phyloP scores from a whole-genome alignment of 148 eudicot species.

The Beta vulgaris region DNA sequence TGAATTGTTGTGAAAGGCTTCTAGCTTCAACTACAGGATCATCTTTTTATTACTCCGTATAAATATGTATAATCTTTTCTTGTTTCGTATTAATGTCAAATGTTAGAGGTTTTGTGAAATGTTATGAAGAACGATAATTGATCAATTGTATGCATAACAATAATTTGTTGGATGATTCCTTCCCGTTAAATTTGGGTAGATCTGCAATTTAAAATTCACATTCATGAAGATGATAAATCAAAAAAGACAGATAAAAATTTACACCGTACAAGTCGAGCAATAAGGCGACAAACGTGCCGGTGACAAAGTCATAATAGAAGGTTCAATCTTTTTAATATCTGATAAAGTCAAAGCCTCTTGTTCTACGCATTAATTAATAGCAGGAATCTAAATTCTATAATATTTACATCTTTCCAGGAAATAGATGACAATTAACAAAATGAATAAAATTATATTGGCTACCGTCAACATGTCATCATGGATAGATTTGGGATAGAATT shows the following conservation, averaged over 20 bases:
- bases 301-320: background rate
- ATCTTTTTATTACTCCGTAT: background rate
- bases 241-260: no score
- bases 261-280: no score
- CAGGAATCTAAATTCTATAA: background rate
- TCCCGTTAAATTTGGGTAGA: no score
- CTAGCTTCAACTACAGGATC: background rate
- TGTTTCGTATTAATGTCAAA: background rate
- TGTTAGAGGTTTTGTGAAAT: background rate
- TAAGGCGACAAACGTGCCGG: background rate
- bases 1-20: conserved; percentile 6
- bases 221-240: no score
- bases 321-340: background rate
- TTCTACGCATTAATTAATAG: background rate
- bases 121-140: background rate
- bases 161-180: no score
- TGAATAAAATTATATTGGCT: no score
- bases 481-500: no score
- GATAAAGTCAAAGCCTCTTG: no score
- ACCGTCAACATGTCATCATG: no score
- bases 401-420: background rate
- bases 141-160: no score
- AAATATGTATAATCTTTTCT: conserved; percentile 1
- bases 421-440: no score
- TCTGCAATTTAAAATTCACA: background rate